These are phyloP conservation scores for Cystobasidium ongulense DNA, from an alignment of 768 basidiomycete genomes.

Conservation along the genomic window DNA sequence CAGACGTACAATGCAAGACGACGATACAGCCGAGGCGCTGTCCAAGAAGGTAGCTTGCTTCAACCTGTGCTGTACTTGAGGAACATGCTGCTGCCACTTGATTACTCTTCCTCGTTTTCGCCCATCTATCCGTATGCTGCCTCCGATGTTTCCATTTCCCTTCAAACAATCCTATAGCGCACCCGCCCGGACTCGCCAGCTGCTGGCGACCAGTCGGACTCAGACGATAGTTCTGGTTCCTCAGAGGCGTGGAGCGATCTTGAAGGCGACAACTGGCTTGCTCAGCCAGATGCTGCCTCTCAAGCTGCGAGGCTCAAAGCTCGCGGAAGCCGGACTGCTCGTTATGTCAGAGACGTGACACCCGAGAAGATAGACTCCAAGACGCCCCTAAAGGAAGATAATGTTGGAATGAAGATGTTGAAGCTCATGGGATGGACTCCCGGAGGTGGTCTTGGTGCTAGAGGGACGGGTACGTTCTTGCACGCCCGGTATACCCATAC, in stretches of 20 bases:
- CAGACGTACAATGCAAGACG: background rate
- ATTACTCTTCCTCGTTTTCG: background rate
- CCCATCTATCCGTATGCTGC: background rate
- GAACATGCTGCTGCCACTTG: background rate
- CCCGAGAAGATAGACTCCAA: slow-evolving; percentile 15
- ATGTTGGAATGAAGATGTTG: slow-evolving; percentile 29
- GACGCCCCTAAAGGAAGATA: slow-evolving; percentile 26
- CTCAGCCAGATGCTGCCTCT: background rate
- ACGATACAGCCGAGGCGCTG: background rate
- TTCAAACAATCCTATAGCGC: background rate
- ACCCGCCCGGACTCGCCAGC: background rate
- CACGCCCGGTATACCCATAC: background rate
- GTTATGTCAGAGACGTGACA: slow-evolving; percentile 9
- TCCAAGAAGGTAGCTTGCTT: background rate
- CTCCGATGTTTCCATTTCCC: background rate
- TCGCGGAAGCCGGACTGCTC: background rate
- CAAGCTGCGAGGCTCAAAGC: slow-evolving; percentile 3
- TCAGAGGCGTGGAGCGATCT: slow-evolving; percentile 11
- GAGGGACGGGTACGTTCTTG: background rate
- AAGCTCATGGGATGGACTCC: slow-evolving; percentile 20
- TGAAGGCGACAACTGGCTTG: slow-evolving; percentile 5
- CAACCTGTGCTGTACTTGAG: background rate
- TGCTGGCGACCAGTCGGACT: background rate
- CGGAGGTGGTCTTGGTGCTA: slow-evolving; percentile 27
- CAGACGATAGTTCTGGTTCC: background rate